These are phyloP conservation scores for Metschnikowia koreensis DNA, from an alignment of 805 yeast species.

Conservation along the genomic window DNA sequence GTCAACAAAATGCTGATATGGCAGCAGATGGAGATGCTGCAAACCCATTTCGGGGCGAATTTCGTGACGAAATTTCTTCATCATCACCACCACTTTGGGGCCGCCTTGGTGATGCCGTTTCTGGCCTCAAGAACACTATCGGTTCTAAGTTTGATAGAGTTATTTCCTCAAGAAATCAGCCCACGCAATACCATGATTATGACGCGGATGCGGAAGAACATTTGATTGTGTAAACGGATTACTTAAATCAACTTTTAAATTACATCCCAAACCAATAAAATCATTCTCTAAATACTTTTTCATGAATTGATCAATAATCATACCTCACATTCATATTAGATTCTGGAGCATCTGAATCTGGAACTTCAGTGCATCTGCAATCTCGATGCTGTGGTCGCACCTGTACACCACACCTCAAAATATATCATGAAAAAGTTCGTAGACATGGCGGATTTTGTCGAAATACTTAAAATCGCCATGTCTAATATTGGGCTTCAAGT, in stretches of 20 bases:
- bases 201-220: constrained; percentile 37
- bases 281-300: too few relatives aligned
- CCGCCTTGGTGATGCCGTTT: constrained; percentile 24
- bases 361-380: not conserved
- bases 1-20: not conserved
- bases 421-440: not conserved
- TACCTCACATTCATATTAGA: not conserved
- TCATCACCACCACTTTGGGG: constrained; percentile 24
- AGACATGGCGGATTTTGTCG: not conserved
- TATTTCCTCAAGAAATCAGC: constrained; percentile 25
- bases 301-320: too few relatives aligned
- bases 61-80: not conserved
- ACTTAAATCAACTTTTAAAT: too few relatives aligned
- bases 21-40: not conserved
- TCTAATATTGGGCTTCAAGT: constrained; percentile 53
- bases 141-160: constrained; percentile 13
- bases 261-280: not conserved
- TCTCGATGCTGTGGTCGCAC: not conserved
- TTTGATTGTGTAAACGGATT: constrained; percentile 24
- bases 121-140: constrained; percentile 23
- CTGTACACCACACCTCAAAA: constrained; percentile 1
- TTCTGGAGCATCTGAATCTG: too few relatives aligned
- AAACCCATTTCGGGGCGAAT: not conserved
- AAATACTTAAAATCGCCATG: constrained; percentile 22
- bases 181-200: constrained; percentile 30